Base-by-base conservation (phyloP, 352 stramenopile genomes). In the Pythium sukuiense region DNA sequence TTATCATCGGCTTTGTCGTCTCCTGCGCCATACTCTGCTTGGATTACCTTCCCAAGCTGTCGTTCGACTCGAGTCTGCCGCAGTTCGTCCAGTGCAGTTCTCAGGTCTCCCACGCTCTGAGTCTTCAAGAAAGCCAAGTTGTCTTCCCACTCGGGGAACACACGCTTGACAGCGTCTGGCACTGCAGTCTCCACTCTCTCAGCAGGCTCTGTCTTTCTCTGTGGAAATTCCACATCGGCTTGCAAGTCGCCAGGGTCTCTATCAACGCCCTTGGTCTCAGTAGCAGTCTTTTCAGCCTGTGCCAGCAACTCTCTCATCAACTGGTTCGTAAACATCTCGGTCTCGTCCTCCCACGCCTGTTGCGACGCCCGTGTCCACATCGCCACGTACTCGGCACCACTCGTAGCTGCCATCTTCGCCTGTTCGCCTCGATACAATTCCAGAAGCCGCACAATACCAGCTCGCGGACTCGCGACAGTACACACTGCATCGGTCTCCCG, bases 71-170 rank as follows among this genome's bases (percentile, higher is more conserved):
- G 53, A 46, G 62, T 57, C 14, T 37, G 45, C 30, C 48, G 54
- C 55, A 72, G 60, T 35, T 71, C 59, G 0, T 66, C 43, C 20
- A 74, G 29, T 11, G 68, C 68, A 12, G 56, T 37, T 43, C 73
- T 52, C 5, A 87, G 57, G 26, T 81, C 76, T 1, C 67, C 37
- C 2, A 65, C 49, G 18, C 67, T 65, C 55, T 83, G 76, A 2
- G 76, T 68, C 20, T 61, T 37, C 4, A 87, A 49, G 54, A 87
- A 87, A 18, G 53, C 63, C n/a, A 85, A 52, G 55, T 87, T 79
- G 18, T 77, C 69, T 16, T 69, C 50, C 76, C 79, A 87, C 4
- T 77, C 68, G 0, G 69, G 75, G 46, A 87, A 87, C 11, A 83
- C 73, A 5, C 75, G 73, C 65, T 85, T 79, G 7, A 85, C 76